phyloP scores from a whole-genome alignment of 2,329 filamentous ascomycete species.

The Fusarium guadeloupense region DNA sequence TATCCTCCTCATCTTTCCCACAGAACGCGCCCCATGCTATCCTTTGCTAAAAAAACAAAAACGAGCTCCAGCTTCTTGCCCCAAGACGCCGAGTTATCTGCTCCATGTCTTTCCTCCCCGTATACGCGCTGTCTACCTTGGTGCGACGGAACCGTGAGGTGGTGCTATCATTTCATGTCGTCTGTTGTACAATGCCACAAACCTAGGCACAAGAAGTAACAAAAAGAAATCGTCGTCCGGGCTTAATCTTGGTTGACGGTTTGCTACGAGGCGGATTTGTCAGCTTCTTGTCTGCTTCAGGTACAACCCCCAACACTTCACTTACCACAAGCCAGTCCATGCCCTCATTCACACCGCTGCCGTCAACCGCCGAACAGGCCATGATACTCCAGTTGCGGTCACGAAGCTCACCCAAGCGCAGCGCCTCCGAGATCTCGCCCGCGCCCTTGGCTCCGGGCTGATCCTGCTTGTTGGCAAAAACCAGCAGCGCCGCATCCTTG shows the following conservation, averaged over 20 bases:
- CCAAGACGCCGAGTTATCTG: conserved; percentile 34
- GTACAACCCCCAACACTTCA: conserved; percentile 28
- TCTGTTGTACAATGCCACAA: conserved; percentile 46
- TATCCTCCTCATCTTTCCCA: conserved; percentile 3
- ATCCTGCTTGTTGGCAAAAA: conserved; percentile 99
- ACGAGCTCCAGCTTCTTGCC: conserved; percentile 17
- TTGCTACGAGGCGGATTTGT: conserved; percentile 42
- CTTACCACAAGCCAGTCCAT: conserved; percentile 98
- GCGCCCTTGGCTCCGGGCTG: conserved; percentile 96
- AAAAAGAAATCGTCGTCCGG: conserved; percentile 28
- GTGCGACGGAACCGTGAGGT: conserved; percentile 42
- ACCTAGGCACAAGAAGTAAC: conserved; percentile 29
- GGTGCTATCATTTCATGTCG: conserved; percentile 45
- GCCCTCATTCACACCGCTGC: conserved; percentile 91
- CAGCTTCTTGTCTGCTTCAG: background rate
- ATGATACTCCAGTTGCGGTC: conserved; percentile 99
- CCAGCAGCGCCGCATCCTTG: conserved; percentile 87
- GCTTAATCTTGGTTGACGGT: conserved; percentile 49
- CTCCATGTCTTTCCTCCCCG: conserved; percentile 17
- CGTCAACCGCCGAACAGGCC: conserved; percentile 95
- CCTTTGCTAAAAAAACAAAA: conserved; percentile 8
- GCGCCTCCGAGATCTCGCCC: conserved; percentile 93
- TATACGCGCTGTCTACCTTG: conserved; percentile 41
- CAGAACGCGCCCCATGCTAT: conserved; percentile 10
- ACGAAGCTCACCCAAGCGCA: conserved; percentile 88